Percentiles rank a stretch among this genome's conserved stretches.
phyloP scores from a whole-genome alignment of 1,284 basidiomycete genomes.

The Irpex lacteus region DNA sequence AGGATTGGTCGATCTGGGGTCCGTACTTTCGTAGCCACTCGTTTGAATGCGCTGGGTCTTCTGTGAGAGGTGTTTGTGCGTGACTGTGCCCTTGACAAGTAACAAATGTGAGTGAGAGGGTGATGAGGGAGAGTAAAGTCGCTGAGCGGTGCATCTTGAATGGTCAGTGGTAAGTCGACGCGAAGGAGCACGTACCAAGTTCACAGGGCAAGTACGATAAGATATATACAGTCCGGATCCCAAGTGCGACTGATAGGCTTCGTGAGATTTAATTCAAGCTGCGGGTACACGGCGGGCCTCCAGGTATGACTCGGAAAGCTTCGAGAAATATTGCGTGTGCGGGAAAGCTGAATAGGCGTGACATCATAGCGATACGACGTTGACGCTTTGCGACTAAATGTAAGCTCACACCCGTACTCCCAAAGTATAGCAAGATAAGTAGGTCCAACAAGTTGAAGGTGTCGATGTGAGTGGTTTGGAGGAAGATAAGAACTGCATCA shows the following conservation, averaged over 20 bases:
- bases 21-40: constrained; percentile 70
- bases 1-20: constrained; percentile 62
- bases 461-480: neutral
- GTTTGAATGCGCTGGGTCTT: neutral
- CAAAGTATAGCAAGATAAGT: too few relatives aligned
- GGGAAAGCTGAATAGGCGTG: neutral
- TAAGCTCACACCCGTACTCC: too few relatives aligned
- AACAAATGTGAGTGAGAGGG: neutral
- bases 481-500: neutral
- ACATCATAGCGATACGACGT: too few relatives aligned
- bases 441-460: too few relatives aligned
- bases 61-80: constrained; percentile 13
- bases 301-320: neutral
- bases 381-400: too few relatives aligned
- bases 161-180: neutral
- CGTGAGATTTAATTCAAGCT: neutral
- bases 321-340: neutral
- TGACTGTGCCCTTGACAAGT: neutral
- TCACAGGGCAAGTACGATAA: neutral
- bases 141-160: neutral
- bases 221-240: neutral
- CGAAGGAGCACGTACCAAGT: too few relatives aligned
- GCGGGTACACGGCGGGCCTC: neutral
- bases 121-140: neutral
- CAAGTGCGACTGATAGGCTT: neutral